Conservation (phyloP, 1,284 basidiomycete species). For the Puccinia polysora region DNA sequence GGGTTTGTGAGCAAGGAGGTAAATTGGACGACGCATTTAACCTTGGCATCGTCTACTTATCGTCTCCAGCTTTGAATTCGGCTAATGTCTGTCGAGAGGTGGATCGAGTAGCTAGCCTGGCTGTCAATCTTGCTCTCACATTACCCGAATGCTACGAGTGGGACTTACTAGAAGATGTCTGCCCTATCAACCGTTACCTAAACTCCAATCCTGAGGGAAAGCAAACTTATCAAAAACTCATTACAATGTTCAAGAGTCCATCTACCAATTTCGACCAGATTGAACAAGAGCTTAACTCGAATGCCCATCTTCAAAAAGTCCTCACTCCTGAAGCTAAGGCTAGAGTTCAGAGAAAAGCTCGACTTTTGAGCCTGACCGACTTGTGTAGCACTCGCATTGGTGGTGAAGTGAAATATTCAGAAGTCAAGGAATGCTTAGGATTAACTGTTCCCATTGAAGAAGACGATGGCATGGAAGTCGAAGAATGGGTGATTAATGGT, state of each 20-base stretch:
- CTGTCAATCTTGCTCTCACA: conserved; percentile 23
- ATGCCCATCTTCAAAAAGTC: conserved; percentile 10
- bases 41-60: conserved; percentile 34
- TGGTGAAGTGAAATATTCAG: conserved; percentile 35
- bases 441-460: conserved; percentile 20
- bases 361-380: conserved; percentile 35
- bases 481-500: conserved; percentile 44
- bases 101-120: conserved; percentile 5
- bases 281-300: conserved; percentile 21
- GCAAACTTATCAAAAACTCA: not conserved
- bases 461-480: conserved; percentile 43
- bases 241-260: conserved; percentile 22
- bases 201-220: conserved; percentile 26
- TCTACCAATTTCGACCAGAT: conserved; percentile 22
- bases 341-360: conserved; percentile 32
- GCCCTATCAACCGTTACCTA: conserved; percentile 21
- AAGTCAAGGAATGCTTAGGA: conserved; percentile 26
- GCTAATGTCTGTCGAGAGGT: not conserved
- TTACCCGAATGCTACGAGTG: conserved; percentile 37
- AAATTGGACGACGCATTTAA: conserved; percentile 34
- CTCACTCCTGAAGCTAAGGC: not conserved
- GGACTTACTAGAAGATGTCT: conserved; percentile 35
- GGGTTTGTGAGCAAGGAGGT: conserved; percentile 19
- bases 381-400: conserved; percentile 31
- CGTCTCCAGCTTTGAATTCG: conserved; percentile 11